Percentiles rank a stretch among this genome's conserved stretches.
phyloP scores from a whole-genome alignment of 2,329 filamentous ascomycete genomes.

The Calonectria pteridis region DNA sequence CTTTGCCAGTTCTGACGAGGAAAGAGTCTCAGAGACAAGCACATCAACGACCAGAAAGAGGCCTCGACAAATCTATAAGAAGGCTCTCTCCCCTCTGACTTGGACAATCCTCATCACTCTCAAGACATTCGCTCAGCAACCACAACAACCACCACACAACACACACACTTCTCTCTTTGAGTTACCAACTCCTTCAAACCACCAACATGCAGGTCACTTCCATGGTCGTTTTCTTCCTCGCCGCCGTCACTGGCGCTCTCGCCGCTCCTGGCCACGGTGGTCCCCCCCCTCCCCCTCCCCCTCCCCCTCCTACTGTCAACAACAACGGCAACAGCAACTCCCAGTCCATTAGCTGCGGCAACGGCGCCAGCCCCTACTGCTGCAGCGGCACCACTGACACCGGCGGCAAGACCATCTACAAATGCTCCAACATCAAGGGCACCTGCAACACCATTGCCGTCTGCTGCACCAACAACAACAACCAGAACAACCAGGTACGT shows the following conservation, averaged over 20 bases:
- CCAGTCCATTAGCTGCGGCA: not conserved
- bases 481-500: not conserved
- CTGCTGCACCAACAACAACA: conserved; percentile 20
- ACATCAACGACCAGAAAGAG: not conserved
- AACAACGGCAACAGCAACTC: not conserved
- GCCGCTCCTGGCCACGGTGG: conserved; percentile 20
- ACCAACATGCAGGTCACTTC: conserved; percentile 32
- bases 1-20: not conserved
- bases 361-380: conserved; percentile 20
- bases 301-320: not conserved
- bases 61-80: conserved; percentile 21
- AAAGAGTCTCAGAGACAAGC: rapidly evolving
- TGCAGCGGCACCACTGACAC: not conserved
- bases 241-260: conserved; percentile 22
- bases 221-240: conserved; percentile 13
- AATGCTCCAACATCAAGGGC: not conserved
- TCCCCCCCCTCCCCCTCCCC: not conserved
- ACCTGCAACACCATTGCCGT: conserved; percentile 12
- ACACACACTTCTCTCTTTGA: conserved; percentile 22
- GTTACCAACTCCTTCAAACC: conserved; percentile 16
- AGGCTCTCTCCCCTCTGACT: not conserved
- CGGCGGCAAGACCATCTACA: not conserved
- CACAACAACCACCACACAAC: conserved; percentile 14
- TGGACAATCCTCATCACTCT: conserved; percentile 25
- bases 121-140: conserved; percentile 19